phyloP scores from a whole-genome alignment of 306 rosid genomes.

The Trifolium repens region DNA sequence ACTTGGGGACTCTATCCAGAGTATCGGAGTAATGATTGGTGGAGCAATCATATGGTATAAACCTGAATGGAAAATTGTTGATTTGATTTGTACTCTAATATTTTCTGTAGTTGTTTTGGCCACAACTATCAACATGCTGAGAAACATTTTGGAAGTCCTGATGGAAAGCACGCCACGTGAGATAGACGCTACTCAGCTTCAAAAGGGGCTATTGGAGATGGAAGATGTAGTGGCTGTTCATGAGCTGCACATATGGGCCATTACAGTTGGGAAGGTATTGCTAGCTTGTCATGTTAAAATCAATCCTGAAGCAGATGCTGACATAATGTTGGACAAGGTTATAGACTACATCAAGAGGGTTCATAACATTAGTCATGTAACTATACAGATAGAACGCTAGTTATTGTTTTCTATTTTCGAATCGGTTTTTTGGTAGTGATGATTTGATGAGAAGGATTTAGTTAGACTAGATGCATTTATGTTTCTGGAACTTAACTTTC shows the following conservation, averaged over 20 bases:
- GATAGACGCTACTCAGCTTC: slow-evolving; percentile 70
- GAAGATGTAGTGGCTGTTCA: slow-evolving; percentile 79
- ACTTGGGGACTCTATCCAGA: slow-evolving; percentile 75
- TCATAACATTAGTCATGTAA: slow-evolving; percentile 75
- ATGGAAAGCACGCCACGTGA: slow-evolving; percentile 84
- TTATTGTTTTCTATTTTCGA: background rate
- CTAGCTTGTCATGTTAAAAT: slow-evolving; percentile 80
- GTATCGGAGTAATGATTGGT: slow-evolving; percentile 82
- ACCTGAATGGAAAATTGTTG: slow-evolving; percentile 71
- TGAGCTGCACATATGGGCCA: slow-evolving; percentile 84
- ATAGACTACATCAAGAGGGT: slow-evolving; percentile 68
- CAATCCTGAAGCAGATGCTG: slow-evolving; percentile 73
- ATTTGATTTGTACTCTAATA: slow-evolving; percentile 68
- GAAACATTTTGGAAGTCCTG: slow-evolving; percentile 71
- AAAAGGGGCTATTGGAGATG: slow-evolving; percentile 66
- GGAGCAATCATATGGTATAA: slow-evolving; percentile 77
- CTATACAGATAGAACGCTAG: slow-evolving; percentile 78
- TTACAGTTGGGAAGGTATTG: slow-evolving; percentile 75
- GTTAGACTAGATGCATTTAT: slow-evolving; percentile 26
- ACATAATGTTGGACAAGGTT: slow-evolving; percentile 67
- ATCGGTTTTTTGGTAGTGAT: slow-evolving; percentile 18
- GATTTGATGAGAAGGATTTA: slow-evolving; percentile 27
- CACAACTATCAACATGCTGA: slow-evolving; percentile 69
- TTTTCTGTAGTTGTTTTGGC: slow-evolving; percentile 72
- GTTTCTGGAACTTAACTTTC: background rate